Conservation (phyloP, 2,329 filamentous ascomycete species). For the Ascochyta clinopodiicola region DNA sequence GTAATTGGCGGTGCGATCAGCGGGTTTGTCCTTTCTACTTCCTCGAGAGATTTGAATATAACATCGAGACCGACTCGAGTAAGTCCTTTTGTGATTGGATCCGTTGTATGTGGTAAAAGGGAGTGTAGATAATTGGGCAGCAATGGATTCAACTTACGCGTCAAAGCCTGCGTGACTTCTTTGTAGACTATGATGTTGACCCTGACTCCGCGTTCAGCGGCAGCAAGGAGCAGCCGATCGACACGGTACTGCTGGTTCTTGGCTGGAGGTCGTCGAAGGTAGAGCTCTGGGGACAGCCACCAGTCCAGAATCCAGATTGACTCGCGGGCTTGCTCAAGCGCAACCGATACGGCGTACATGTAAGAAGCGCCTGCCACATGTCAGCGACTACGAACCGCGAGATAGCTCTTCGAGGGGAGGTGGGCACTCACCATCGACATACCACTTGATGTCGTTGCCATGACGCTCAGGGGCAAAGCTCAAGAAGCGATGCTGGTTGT, state of each 20-base stretch:
- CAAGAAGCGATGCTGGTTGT: constrained; percentile 59
- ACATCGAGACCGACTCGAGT: constrained; percentile 51
- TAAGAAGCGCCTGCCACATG: constrained; percentile 54
- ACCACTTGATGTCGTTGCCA: constrained; percentile 82
- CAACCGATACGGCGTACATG: constrained; percentile 83
- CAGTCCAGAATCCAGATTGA: constrained; percentile 85
- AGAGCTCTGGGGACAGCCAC: constrained; percentile 91
- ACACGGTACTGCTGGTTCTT: constrained; percentile 83
- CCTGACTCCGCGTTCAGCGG: constrained; percentile 82
- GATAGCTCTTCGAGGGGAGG: too few species aligned
- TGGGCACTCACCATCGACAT: constrained; percentile 68
- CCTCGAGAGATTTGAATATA: constrained; percentile 54
- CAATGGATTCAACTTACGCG: constrained; percentile 66
- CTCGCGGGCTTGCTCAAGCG: constrained; percentile 77
- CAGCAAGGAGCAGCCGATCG: constrained; percentile 80
- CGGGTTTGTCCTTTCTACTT: constrained; percentile 53
- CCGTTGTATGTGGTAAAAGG: constrained; percentile 50
- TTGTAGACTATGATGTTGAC: constrained; percentile 92
- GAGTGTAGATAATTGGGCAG: constrained; percentile 54
- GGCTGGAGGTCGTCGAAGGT: constrained; percentile 81
- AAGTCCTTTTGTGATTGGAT: constrained; percentile 50
- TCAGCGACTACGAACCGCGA: background rate
- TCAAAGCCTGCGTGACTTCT: constrained; percentile 78
- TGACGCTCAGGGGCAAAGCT: constrained; percentile 76
- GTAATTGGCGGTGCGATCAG: constrained; percentile 52